Conservation (phyloP, 129 eudicot genomes). For the Kitagawia praeruptora region DNA sequence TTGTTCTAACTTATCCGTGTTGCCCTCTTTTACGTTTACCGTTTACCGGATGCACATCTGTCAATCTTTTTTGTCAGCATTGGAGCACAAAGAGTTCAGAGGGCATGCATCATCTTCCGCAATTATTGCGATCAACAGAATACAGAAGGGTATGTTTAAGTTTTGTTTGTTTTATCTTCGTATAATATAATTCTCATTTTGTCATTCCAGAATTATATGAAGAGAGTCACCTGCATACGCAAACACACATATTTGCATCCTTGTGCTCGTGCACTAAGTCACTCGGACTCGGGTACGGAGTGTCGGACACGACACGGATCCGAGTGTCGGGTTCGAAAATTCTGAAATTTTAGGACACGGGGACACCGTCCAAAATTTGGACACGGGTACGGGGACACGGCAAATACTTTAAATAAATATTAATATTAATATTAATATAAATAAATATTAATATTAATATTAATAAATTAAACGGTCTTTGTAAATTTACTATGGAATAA, state of each 20-base stretch:
- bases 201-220: not conserved
- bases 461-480: too few species aligned
- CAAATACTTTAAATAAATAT: too few species aligned
- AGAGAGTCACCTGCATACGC: not conserved
- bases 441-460: too few species aligned
- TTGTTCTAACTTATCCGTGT: not conserved
- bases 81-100: conserved; percentile 27
- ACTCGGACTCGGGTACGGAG: too few species aligned
- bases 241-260: not conserved
- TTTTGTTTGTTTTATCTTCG: not conserved
- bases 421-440: too few species aligned
- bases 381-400: too few species aligned
- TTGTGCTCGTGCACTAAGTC: not conserved
- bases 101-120: conserved; percentile 24
- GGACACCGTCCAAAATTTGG: too few species aligned
- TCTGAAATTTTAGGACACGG: too few species aligned
- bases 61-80: conserved; percentile 16
- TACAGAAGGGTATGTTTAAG: conserved; percentile 18
- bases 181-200: not conserved
- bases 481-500: too few species aligned
- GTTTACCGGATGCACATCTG: not conserved
- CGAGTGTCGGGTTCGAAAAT: too few species aligned
- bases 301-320: too few species aligned
- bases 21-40: not conserved
- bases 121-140: conserved; percentile 23